Evolutionary conservation across 73 alveolate genomes (phyloP), one percentile per base, ranked within the genome.

Genomic region (Tetrahymena borealis): DNA sequence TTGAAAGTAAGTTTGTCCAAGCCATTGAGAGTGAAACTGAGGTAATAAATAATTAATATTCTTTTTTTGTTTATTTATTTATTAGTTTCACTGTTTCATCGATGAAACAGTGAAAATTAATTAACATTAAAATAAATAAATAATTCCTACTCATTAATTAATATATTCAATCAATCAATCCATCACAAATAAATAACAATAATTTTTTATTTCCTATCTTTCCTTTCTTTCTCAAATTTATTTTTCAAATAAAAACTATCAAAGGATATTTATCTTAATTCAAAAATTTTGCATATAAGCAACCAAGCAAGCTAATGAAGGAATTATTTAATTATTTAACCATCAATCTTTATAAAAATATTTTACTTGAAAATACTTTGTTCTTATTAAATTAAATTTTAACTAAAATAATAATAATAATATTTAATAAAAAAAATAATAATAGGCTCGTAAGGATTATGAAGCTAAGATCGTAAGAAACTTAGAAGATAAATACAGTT

Each of bases 401-500:
- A n/a, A n/a, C n/a, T n/a, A n/a, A n/a, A n/a, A n/a, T n/a, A n/a
- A n/a, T n/a, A n/a, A n/a, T n/a, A n/a, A n/a, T n/a, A n/a, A n/a
- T 78, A 91, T 78, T 13, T 78, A n/a, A n/a, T 79, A 33, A 10
- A 40, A 16, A 79, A 33, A 79, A 91, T 11, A 24, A 1, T 40
- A 39, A 20, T 11, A 91, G 77, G 90, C 93, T 36, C 90, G 95
- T 79, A 93, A 85, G 91, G 95, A 93, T 39, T 91, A 92, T 79
- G 95, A 93, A 85, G 77, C 90, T 40, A 93, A 92, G 79, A 85
- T 93, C 11, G 78, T 93, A 5, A 79, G 93, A 93, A 39, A 79
- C 78, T 79, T 93, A 40, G 95, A 93, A 93, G 95, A 93, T 9
- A 93, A 93, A 35, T 79, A 91, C 20, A 90, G 93, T 16, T 41